Evolutionary conservation across 768 basidiomycete species (phyloP), one percentile per base, ranked within the genome.

Genomic region (Antrodiella citrinella): DNA sequence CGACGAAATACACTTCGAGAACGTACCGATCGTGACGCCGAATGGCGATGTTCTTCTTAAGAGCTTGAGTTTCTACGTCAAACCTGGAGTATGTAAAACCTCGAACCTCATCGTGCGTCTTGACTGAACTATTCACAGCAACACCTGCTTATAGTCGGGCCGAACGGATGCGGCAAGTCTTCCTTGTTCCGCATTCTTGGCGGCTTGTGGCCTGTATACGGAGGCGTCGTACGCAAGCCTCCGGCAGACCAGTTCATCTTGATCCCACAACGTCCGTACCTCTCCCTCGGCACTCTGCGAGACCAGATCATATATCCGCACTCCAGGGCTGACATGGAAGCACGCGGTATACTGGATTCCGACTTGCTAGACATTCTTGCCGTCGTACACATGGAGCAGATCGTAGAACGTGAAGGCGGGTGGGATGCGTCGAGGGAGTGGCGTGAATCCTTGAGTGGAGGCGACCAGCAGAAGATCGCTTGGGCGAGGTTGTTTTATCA

Each of bases 401-500:
- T 97, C 44, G 88, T 97, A 4, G 88, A 91, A 59, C 78, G 93
- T 21, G 95, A 98, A 67, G 95, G 95, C n/a, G 95, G 95, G 11
- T 97, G 93, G 93, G 86, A 89, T 59, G 72, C 75, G 5, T 74
- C 78, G n/a, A 77, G 84, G 44, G 95, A 97, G 61, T 98, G 95
- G 95, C 78, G 91, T 54, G 93, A 96, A 63, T 80, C 88, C 2
- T 68, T 98, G 26, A 92, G 89, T 61, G 94, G 95, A 1, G 94
- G 94, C 18, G 95, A 96, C 65, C 91, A 98, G 65, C 94, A 98
- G 68, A 84, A 94, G 69, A 86, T 98, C 51, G 95, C 95, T 0
- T 97, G 95, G 92, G 95, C 92, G 11, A 72, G 95, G 57, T 66
- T 99, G 57, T 99, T 97, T 64, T 99, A 99, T 65, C 95, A 98